Conservation (phyloP, 164 flowering plant genomes). For the Cinnamomum chago region DNA sequence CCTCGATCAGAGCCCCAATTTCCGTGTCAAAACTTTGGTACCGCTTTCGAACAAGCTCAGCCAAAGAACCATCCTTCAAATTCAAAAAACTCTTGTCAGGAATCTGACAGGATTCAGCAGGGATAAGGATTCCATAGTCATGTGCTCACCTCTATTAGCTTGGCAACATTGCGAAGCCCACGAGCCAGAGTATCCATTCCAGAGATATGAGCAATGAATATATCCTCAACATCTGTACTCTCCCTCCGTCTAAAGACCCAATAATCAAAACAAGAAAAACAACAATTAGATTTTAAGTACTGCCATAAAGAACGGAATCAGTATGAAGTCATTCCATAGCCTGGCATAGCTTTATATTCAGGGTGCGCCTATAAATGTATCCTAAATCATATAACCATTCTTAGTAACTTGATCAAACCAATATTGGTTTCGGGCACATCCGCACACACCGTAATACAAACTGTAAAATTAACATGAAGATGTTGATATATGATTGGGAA, state of each 20-base stretch:
- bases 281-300: too few relatives aligned
- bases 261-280: not conserved
- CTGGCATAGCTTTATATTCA: too few relatives aligned
- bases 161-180: slow-evolving; percentile 88
- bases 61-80: slow-evolving; percentile 76
- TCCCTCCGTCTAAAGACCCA: slow-evolving; percentile 68
- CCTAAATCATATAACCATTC: too few relatives aligned
- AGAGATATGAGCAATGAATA: slow-evolving; percentile 84
- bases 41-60: slow-evolving; percentile 75
- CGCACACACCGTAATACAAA: too few relatives aligned
- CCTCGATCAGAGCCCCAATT: slow-evolving; percentile 81
- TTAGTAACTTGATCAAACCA: too few relatives aligned
- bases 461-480: too few relatives aligned
- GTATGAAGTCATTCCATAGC: not conserved
- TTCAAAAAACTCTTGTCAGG: not conserved
- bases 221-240: slow-evolving; percentile 96
- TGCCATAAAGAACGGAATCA: too few relatives aligned
- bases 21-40: slow-evolving; percentile 85
- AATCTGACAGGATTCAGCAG: not conserved
- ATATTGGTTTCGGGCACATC: too few relatives aligned
- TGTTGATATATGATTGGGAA: too few relatives aligned
- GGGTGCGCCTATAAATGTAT: too few relatives aligned
- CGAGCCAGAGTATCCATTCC: slow-evolving; percentile 99
- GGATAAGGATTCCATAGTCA: too few relatives aligned
- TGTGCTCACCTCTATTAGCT: slow-evolving; percentile 58